Conservation (phyloP, 495 filamentous ascomycete genomes). For the Penicillium goetzii region DNA sequence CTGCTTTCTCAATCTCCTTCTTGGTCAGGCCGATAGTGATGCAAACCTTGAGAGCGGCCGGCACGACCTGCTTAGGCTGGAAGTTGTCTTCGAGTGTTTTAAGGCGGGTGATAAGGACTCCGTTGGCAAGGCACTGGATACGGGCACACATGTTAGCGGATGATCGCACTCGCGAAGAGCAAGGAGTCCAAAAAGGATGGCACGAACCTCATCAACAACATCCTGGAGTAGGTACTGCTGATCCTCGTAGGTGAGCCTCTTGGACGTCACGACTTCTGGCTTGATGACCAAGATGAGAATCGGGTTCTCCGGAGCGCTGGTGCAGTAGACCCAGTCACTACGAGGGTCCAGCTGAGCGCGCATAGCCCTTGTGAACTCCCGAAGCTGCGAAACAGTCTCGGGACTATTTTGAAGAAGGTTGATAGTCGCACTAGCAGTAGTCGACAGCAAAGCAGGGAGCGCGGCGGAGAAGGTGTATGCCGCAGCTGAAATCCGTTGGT, state of each 20-base stretch:
- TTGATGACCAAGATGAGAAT: slow-evolving; percentile 85
- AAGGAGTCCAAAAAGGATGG: not conserved
- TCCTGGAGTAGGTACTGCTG: slow-evolving; percentile 89
- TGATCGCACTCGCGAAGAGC: not conserved
- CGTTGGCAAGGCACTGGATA: slow-evolving; percentile 71
- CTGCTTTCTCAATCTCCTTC: slow-evolving; percentile 94
- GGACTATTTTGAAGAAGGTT: slow-evolving; percentile 81
- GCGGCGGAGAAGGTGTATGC: slow-evolving; percentile 96
- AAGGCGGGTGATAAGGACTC: slow-evolving; percentile 82
- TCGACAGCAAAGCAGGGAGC: slow-evolving; percentile 88
- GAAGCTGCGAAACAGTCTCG: slow-evolving; percentile 71
- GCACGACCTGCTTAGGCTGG: slow-evolving; percentile 65
- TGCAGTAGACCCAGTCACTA: slow-evolving; percentile 90
- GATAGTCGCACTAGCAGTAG: slow-evolving; percentile 89
- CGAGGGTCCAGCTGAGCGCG: slow-evolving; percentile 85
- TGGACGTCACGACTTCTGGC: slow-evolving; percentile 74
- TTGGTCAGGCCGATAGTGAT: slow-evolving; percentile 82
- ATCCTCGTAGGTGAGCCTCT: slow-evolving; percentile 67
- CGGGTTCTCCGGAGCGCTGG: slow-evolving; percentile 82
- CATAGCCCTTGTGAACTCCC: slow-evolving; percentile 82
- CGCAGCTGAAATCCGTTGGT: slow-evolving; percentile 87
- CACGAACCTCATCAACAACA: slow-evolving; percentile 84
- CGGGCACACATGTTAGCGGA: slow-evolving; percentile 15
- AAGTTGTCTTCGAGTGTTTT: slow-evolving; percentile 72
- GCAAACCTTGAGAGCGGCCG: slow-evolving; percentile 87